Base-by-base conservation (phyloP, 2,329 filamentous ascomycete species). In the Ploettnerulaceae sp. region DNA sequence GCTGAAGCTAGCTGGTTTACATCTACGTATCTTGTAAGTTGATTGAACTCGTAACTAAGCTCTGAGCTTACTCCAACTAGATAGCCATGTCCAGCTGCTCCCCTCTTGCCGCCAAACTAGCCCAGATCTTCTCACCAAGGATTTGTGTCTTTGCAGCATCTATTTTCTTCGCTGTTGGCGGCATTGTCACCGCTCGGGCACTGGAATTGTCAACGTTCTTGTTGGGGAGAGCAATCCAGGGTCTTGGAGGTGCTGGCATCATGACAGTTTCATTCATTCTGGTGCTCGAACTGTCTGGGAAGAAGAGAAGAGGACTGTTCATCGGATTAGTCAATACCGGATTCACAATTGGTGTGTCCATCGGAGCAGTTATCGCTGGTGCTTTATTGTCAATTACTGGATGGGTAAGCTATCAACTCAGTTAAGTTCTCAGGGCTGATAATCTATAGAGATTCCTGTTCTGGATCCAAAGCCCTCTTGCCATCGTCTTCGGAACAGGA, bases 1-100 rank as follows among this genome's bases (percentile, higher is more conserved):
- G 79, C 82, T 46, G 71, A 80, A 45, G 81, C 81, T 26, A 85
- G 80, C 64, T 94, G 87, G 87, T 89, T 93, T 62, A 89, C 84
- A 6, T 87, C 84, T 24, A 74, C 83, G 2, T 94, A 88, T 62
- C 72, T 93, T 63, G 69, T 72, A 63, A 45, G 53, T 42, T 7
- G n/a, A n/a, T n/a, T n/a, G n/a, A n/a, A n/a, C n/a, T n/a, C n/a
- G n/a, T n/a, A n/a, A n/a, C n/a, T n/a, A n/a, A n/a, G 32, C 12
- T 29, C 33, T 24, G 3, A 22, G 28, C n/a, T n/a, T 12, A 28
- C 25, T 7, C 25, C 25, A 12, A 7, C 25, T 28, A 43, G 28
- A 69, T 56, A 72, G 69, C 71, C 18, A 67, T 73, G 63, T 74
- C 73, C 22, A 76, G 74, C 39, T 66, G 86, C 9, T 77, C 82